Evolutionary conservation across 768 basidiomycete genomes (phyloP).

Genomic region (Russula lepida): DNA sequence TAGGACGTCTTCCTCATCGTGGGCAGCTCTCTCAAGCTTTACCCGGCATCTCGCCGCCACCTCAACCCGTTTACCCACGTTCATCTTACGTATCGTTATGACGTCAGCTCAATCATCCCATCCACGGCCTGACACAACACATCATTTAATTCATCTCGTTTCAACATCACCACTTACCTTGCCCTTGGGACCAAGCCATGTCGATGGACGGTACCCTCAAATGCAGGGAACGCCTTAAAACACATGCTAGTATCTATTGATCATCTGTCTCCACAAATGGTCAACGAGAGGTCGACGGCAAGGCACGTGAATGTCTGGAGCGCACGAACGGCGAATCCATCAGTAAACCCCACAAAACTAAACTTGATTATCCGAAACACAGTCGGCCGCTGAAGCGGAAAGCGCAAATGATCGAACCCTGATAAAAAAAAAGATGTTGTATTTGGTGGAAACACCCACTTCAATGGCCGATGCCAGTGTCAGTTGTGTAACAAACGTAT

Average conservation of each 20-base stretch:
- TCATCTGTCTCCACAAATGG: conserved; percentile 36
- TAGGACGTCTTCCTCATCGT: conserved; percentile 66
- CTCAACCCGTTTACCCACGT: neutral
- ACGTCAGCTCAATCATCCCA: neutral
- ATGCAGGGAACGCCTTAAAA: conserved; percentile 45
- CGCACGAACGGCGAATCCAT: conserved; percentile 65
- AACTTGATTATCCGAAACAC: conserved; percentile 34
- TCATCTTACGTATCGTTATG: neutral
- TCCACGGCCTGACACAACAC: neutral
- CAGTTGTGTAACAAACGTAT: conserved; percentile 36
- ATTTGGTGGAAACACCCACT: conserved; percentile 85
- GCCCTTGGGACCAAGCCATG: conserved; percentile 4
- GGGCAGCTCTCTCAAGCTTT: neutral
- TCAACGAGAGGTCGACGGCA: neutral
- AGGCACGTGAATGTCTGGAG: conserved; percentile 23
- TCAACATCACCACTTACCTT: conserved; percentile 5
- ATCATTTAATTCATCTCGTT: neutral
- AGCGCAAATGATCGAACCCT: neutral
- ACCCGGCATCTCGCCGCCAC: neutral
- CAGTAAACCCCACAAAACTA: conserved; percentile 82
- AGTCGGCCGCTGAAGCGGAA: neutral
- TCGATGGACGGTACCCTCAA: conserved; percentile 15
- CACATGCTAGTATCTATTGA: conserved; percentile 64
- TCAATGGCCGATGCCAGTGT: conserved; percentile 70
- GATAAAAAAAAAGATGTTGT: conserved; percentile 21